Evolutionary conservation across 257 asterid species (phyloP), one percentile per base, ranked within the genome.

Genomic region (Solanum sitiens): DNA sequence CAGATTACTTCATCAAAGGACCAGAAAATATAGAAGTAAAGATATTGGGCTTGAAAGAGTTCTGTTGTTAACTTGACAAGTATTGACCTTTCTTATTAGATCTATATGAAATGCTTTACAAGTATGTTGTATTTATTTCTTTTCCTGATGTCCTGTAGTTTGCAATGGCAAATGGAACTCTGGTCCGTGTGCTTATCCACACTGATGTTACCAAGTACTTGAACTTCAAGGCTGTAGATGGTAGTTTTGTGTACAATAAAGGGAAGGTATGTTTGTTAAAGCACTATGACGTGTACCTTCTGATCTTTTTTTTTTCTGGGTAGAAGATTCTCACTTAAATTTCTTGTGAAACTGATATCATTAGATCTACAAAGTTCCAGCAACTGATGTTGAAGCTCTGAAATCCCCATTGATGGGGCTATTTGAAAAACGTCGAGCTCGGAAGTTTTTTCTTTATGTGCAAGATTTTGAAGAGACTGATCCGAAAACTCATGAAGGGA

Each of bases 191-290:
- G 75, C 95, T 97, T 84, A 95, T 97, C 92, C 98, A 95, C 89
- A 93, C 99, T 27, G 93, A 94, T 83, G 99, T 97, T 79, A 95
- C 99, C 88, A 97, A 97, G 95, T 97, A 97, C 91, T 94, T 97
- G 83, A 94, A 95, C 95, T 97, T 97, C 94, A 97, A 97, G 96
- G 99, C 99, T 8, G 99, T 97, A 14, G 99, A 97, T 89, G 99
- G 99, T 84, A 95, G 99, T 89, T 97, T 95, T 71, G 99, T 97
- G 89, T 97, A 95, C 94, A 95, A 95, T 88, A 97, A 97, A 90
- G 98, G 98, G 87, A 97, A 97, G 98, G 99, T 95, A 85, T 86
- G 91, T 20, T 79, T 9, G 89, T 87, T 83, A 61, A 75, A 77
- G 70, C 39, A 50, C 70, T 50, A 82, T 82, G 44, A 20, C 32